phyloP scores from a whole-genome alignment of 2,329 filamentous ascomycete genomes.

The Diaporthe caulivora region DNA sequence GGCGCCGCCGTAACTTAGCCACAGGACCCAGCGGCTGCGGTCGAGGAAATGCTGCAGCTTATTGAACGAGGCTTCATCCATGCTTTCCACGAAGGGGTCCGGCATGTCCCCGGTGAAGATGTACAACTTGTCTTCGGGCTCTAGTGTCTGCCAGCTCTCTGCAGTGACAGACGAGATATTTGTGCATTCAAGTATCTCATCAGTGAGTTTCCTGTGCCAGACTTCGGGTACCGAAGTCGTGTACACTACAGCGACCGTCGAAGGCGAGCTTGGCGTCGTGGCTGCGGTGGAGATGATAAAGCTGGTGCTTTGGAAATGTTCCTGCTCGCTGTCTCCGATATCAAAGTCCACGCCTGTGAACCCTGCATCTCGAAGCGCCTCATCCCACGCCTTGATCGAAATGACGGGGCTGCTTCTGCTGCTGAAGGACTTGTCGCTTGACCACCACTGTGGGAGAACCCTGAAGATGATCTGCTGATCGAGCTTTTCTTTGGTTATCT shows the following conservation, averaged over 20 bases:
- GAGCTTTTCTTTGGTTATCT: conserved; percentile 30
- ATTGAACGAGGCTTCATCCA: conserved; percentile 32
- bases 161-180: neutral
- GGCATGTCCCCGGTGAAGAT: conserved; percentile 32
- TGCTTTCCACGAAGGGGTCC: conserved; percentile 34
- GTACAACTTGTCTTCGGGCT: neutral
- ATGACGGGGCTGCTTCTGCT: neutral
- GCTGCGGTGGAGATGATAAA: conserved; percentile 2
- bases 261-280: neutral
- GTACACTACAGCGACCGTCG: neutral
- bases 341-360: conserved; percentile 23
- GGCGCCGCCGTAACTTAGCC: conserved; percentile 39
- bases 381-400: neutral
- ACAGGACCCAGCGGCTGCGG: conserved; percentile 33
- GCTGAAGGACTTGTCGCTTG: conserved; percentile 40
- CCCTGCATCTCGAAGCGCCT: neutral
- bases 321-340: conserved; percentile 5
- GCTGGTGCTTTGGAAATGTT: conserved; percentile 4
- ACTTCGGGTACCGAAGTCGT: neutral
- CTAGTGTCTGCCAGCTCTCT: neutral
- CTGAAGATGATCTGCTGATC: conserved; percentile 48
- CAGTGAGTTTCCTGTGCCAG: neutral
- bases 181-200: neutral
- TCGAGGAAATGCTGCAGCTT: conserved; percentile 25
- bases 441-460: conserved; percentile 53